A percentile compares a stretch with the other conserved stretches of the same genome.
These are phyloP conservation scores for Oryza meridionalis DNA, from an alignment of 176 grass and related monocot species.

Conservation along the genomic window DNA sequence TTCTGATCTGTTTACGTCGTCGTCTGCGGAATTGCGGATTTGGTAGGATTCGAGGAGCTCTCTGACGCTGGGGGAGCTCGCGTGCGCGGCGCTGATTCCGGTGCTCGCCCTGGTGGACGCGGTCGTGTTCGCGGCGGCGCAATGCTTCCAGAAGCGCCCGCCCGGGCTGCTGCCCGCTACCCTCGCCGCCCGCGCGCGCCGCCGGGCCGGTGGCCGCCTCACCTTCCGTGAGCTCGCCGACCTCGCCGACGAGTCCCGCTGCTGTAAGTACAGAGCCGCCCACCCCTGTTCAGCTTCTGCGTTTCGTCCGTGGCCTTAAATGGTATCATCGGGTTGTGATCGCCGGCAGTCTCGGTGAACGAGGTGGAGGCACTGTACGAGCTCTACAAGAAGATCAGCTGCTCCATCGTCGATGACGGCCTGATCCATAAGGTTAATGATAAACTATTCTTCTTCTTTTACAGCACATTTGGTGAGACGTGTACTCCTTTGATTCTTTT, in stretches of 20 bases:
- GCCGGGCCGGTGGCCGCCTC: background rate
- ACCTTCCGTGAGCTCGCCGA: constrained; percentile 34
- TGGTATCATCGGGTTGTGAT: background rate
- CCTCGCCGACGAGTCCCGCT: constrained; percentile 55
- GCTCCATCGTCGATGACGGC: constrained; percentile 55
- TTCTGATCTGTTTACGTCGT: background rate
- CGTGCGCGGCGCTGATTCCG: constrained; percentile 53
- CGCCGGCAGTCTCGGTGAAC: constrained; percentile 55
- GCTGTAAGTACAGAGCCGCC: constrained; percentile 36
- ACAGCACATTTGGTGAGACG: background rate
- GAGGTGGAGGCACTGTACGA: constrained; percentile 64
- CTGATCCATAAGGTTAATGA: constrained; percentile 55
- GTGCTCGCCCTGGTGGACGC: constrained; percentile 49
- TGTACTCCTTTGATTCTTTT: background rate
- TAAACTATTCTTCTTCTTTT: background rate
- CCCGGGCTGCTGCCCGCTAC: constrained; percentile 12
- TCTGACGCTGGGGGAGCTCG: constrained; percentile 49
- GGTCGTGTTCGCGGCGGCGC: constrained; percentile 25
- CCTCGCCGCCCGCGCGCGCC: background rate
- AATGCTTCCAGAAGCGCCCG: constrained; percentile 51
- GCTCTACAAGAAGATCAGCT: constrained; percentile 57
- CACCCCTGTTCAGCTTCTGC: background rate
- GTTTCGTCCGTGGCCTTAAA: constrained; percentile 20
- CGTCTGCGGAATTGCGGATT: background rate
- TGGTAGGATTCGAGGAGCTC: constrained; percentile 49